A percentile compares a stretch with the other conserved stretches of the same genome.
These are phyloP conservation scores for Xylaria cubensis DNA, from an alignment of 495 filamentous ascomycete genomes.

Conservation along the genomic window DNA sequence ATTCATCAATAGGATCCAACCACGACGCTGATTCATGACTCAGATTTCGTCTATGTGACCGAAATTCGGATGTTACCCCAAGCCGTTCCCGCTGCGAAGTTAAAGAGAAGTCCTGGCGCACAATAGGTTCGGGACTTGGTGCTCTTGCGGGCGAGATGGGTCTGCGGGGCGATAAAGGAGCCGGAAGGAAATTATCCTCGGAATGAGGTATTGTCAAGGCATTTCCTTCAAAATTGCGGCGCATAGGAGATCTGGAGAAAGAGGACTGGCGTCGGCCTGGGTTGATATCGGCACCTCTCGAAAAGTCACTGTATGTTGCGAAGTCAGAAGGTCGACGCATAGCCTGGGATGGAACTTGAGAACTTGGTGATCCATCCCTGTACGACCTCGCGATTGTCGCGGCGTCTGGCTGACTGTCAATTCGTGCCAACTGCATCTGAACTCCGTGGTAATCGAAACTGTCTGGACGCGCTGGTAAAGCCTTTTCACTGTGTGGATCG, in stretches of 20 bases:
- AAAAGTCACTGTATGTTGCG: conserved; percentile 33
- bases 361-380: conserved; percentile 39
- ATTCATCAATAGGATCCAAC: conserved; percentile 97
- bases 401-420: conserved; percentile 55
- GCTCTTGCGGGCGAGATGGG: conserved; percentile 51
- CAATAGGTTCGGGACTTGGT: conserved; percentile 46
- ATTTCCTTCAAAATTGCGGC: conserved; percentile 45
- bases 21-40: conserved; percentile 87
- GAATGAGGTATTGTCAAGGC: conserved; percentile 47
- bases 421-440: conserved; percentile 56
- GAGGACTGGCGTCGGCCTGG: conserved; percentile 50
- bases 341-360: conserved; percentile 22
- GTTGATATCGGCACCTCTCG: conserved; percentile 33
- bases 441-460: conserved; percentile 69
- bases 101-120: conserved; percentile 52
- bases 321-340: conserved; percentile 25
- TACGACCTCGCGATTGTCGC: conserved; percentile 53
- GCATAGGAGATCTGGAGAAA: conserved; percentile 54
- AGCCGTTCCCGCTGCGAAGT: conserved; percentile 42
- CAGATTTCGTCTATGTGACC: conserved; percentile 59
- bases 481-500: conserved; percentile 67
- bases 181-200: conserved; percentile 64
- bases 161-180: conserved; percentile 67
- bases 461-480: conserved; percentile 77
- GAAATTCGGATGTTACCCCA: conserved; percentile 34